Base-by-base conservation (phyloP, 768 basidiomycete species). In the Leccinum pellstonianum region DNA sequence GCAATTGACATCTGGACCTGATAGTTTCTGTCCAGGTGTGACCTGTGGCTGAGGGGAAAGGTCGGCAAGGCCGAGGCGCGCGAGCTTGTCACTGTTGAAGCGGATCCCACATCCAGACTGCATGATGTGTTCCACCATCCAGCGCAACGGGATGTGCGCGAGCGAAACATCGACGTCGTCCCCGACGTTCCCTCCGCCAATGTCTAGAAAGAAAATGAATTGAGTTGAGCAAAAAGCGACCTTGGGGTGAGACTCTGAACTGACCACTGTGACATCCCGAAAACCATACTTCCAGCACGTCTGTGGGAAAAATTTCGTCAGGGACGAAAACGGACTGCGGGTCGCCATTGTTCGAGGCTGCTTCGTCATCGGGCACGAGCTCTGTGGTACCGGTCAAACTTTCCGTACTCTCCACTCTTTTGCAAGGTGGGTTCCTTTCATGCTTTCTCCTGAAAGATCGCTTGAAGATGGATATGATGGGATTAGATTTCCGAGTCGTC, bases 251-350 rank as follows among this genome's bases (percentile, higher is more conserved):
- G 29, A 52, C 37, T 4, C 14, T 37, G 41, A 15, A 72, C 84
- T 57, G 59, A 90, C 90, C 90, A 48, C 74, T 69, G 65, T 92
- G 91, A 61, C 84, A 83, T 1, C 91, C 91, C 6, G 83, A 66
- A 64, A 93, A 93, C 90, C 90, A 93, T 2, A 92, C 89, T 69
- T 93, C 91, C 9, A 85, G 68, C 14, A 90, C 84, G 69, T 91
- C 84, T 1, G 81, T 74, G 29, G 21, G 1, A 10, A 11, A 52
- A 1, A 25, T 3, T 47, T 61, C 61, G 9, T 64, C 48, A 7
- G 43, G 3, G 5, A 51, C 57, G 48, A 57, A 55, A n/a, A 21
- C 37, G 5, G 25, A 35, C 1, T 29, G 2, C 3, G 53, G 11
- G n/a, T 51, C 54, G 12, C 31, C 15, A 14, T 0, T 15, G 21